Base-by-base conservation (phyloP, 2,329 filamentous ascomycete genomes). In the Paecilomyces dactylethromorphus region DNA sequence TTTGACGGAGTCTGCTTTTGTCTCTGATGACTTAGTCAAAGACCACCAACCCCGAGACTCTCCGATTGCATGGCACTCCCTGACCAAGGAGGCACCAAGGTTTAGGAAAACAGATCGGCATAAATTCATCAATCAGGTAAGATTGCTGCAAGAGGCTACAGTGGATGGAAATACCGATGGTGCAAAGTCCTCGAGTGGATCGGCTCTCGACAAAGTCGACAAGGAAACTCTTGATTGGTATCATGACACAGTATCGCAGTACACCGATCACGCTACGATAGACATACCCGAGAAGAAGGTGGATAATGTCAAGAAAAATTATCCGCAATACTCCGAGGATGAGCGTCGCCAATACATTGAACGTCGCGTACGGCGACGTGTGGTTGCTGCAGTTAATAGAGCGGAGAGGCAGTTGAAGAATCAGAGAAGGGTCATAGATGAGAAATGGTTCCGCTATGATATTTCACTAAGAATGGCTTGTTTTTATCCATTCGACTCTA, bases 381-480 rank as follows among this genome's bases (percentile, higher is more conserved):
- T 64, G 4, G 39, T 56, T 12, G 56, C 33, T 26, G 59, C 62
- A 3, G 60, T 63, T 8, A 53, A 56, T 24, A 62, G 66, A 18
- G 56, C 66, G 53, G 64, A 66, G 50, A 53, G 50, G 11, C 57
- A 63, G 56, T 61, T 69, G 18, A 54, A 59, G 35, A 29, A 56
- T 7, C 62, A 64, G 24, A 58, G 61, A 18, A 65, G 62, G 57
- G 53, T 57, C 13, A 58, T 73, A 45, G 64, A 60, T 12, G 39
- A 58, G 11, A 63, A 63, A 50, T 56, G 64, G 11, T 52, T 68
- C 21, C 63, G 63, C 12, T 35, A 64, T 24, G 66, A 69, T 11
- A 60, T 63, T 13, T 57, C 55, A 10, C 65, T 69, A 15, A 63
- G 65, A 49, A 58, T 64, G 15, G 65, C 60, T n/a, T 66, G 65